These are phyloP conservation scores for Kodamaea ohmeri DNA, from an alignment of 1,139 yeast species.

Conservation along the genomic window DNA sequence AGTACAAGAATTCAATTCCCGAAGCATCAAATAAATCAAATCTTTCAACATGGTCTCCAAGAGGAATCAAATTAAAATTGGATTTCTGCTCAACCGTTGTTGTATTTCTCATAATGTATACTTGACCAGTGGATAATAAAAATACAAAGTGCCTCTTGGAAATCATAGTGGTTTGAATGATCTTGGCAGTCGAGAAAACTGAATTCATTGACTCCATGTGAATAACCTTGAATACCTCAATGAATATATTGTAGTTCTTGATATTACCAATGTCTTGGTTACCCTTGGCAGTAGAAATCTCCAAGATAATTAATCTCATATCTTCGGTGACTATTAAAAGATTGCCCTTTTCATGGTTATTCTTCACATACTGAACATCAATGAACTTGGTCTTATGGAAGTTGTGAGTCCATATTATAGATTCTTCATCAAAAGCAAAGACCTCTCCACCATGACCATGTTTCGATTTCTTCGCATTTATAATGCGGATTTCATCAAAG, in stretches of 20 bases:
- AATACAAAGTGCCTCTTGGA: conserved; percentile 36
- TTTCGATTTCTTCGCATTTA: conserved; percentile 33
- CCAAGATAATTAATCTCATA: conserved; percentile 32
- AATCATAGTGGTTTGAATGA: conserved; percentile 29
- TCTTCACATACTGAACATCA: conserved; percentile 22
- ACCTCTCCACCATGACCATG: conserved; percentile 34
- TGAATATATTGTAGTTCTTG: conserved; percentile 28
- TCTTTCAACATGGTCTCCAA: conserved; percentile 31
- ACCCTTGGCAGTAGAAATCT: conserved; percentile 19
- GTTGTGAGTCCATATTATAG: conserved; percentile 41
- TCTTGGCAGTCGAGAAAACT: conserved; percentile 24
- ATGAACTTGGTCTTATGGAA: conserved; percentile 29
- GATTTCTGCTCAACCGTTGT: conserved; percentile 14
- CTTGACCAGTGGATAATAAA: conserved; percentile 37
- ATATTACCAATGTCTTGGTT: conserved; percentile 9
- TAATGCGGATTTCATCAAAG: conserved; percentile 39
- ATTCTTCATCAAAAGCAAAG: conserved; percentile 39
- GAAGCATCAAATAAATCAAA: conserved; percentile 28
- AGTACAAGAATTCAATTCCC: conserved; percentile 23
- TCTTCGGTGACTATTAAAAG: conserved; percentile 33
- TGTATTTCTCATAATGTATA: conserved; percentile 38
- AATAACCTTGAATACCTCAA: conserved; percentile 36
- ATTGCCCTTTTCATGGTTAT: conserved; percentile 16
- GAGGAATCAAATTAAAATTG: conserved; percentile 37
- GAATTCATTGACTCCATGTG: conserved; percentile 33